Percentiles rank a stretch among this genome's conserved stretches.
These are phyloP conservation scores for Aeminium ludgeri DNA, from an alignment of 495 filamentous ascomycete species.

Conservation along the genomic window DNA sequence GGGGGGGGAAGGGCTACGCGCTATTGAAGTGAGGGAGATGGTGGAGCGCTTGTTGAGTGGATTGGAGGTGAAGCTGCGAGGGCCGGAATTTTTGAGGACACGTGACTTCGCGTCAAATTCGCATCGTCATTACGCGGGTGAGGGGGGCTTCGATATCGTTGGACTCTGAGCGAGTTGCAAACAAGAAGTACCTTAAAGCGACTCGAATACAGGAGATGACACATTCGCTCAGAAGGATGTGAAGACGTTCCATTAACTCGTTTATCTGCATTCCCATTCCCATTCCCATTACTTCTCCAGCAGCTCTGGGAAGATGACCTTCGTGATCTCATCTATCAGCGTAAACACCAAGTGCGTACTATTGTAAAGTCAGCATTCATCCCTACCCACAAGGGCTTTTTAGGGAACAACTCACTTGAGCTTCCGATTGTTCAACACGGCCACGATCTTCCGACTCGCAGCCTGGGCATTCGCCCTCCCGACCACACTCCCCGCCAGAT, in stretches of 20 bases:
- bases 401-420: slow-evolving; percentile 23
- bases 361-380: slow-evolving; percentile 1
- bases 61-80: too few species aligned
- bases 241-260: too few species aligned
- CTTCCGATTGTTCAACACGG: slow-evolving; percentile 26
- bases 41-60: too few species aligned
- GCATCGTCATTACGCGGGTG: too few species aligned
- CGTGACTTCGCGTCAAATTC: too few species aligned
- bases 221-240: neutral
- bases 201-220: neutral
- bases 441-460: slow-evolving; percentile 23
- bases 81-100: too few species aligned
- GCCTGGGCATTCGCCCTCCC: slow-evolving; percentile 25
- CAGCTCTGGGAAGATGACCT: slow-evolving; percentile 21
- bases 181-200: too few species aligned
- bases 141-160: too few species aligned
- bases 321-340: slow-evolving; percentile 24
- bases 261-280: neutral
- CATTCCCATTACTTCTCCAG: slow-evolving; percentile 4
- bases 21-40: too few species aligned
- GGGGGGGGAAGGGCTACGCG: too few species aligned
- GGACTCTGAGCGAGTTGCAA: too few species aligned
- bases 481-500: slow-evolving; percentile 32
- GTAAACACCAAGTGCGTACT: slow-evolving; percentile 27
- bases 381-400: neutral